These are phyloP conservation scores for Talaromyces proteolyticus DNA, from an alignment of 495 filamentous ascomycete species.

Conservation along the genomic window DNA sequence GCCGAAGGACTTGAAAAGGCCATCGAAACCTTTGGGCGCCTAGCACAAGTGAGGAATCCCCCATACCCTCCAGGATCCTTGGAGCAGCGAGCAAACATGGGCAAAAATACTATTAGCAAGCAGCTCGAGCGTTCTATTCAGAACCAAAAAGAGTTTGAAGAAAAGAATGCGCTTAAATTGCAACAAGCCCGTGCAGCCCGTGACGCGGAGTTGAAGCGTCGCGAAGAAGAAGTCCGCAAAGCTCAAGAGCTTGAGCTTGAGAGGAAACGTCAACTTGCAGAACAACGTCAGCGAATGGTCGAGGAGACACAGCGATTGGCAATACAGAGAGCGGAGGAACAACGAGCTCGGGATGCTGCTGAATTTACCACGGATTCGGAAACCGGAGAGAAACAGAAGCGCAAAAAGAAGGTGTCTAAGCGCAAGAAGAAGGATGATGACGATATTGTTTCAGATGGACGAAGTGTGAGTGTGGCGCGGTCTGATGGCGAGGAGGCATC, in stretches of 20 bases:
- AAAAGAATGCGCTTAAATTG: conserved; percentile 82
- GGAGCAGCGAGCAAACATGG: conserved; percentile 95
- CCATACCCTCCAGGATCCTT: conserved; percentile 87
- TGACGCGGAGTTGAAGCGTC: conserved; percentile 66
- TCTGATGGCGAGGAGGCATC: conserved; percentile 23
- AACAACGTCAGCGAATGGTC: conserved; percentile 72
- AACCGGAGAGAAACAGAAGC: conserved; percentile 70
- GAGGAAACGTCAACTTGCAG: conserved; percentile 68
- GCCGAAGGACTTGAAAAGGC: conserved; percentile 82
- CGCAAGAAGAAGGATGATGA: conserved; percentile 61
- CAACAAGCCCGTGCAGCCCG: conserved; percentile 67
- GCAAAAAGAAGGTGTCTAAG: conserved; percentile 55
- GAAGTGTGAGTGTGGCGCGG: conserved; percentile 20
- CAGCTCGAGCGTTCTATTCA: conserved; percentile 82
- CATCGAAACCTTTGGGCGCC: conserved; percentile 72
- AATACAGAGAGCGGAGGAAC: conserved; percentile 64
- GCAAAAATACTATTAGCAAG: conserved; percentile 82
- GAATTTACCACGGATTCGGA: conserved; percentile 71
- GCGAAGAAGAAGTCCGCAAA: conserved; percentile 65
- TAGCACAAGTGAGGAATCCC: conserved; percentile 75
- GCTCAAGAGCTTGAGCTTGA: conserved; percentile 62
- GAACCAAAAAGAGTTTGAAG: conserved; percentile 84
- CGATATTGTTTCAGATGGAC: conserved; percentile 27
- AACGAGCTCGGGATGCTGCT: conserved; percentile 58
- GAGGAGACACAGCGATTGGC: conserved; percentile 70